Evolutionary conservation across 768 basidiomycete genomes (phyloP), one percentile per base, ranked within the genome.

Genomic region (Neoboletus subvelutipes): DNA sequence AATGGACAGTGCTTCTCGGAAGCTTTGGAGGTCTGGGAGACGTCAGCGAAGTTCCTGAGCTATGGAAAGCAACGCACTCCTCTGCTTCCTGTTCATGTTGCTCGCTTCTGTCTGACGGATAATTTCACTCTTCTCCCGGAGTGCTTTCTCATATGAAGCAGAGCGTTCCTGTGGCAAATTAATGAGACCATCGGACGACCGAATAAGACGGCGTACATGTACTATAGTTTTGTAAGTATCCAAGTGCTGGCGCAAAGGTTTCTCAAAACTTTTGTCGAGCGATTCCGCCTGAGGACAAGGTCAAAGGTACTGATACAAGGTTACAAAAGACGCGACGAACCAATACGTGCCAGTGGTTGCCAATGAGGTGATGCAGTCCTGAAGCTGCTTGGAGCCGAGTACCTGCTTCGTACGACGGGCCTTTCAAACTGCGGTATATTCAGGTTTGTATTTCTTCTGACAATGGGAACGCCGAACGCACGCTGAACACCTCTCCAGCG

Each of bases 311-410:
- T 49, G 26, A 49, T 26, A 46, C 29, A 42, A 34, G 37, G 31
- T 52, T 55, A 60, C 52, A 59, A 59, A 43, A 24, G 37, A 56
- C 37, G 29, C 40, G 53, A 78, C 86, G 58, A 59, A 93, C 92
- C 69, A 98, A 76, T 55, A 98, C 85, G 71, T 94, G 92, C 83
- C 91, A 94, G 62, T 95, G 92, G 69, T 95, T 96, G 49, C 88
- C 86, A 63, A 96, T 87, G 61, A 98, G 82, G 71, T 95, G 90
- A 71, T 96, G 92, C 43, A 98, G 75, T 5, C 95, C 94, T 20
- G 90, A 86, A 28, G 90, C 86, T 29, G 91, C 93, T 66, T 93
- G 90, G 45, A 96, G 76, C 57, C 90, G 81, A 24, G 89, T 88
- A 12, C 90, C 89, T 26, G 89, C 76, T 67, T 93, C 90, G 67